Percentiles rank a stretch among this genome's conserved stretches.
Evolutionary conservation across 495 filamentous ascomycete genomes (phyloP).

Genomic region (Chaetomium cochliodes): DNA sequence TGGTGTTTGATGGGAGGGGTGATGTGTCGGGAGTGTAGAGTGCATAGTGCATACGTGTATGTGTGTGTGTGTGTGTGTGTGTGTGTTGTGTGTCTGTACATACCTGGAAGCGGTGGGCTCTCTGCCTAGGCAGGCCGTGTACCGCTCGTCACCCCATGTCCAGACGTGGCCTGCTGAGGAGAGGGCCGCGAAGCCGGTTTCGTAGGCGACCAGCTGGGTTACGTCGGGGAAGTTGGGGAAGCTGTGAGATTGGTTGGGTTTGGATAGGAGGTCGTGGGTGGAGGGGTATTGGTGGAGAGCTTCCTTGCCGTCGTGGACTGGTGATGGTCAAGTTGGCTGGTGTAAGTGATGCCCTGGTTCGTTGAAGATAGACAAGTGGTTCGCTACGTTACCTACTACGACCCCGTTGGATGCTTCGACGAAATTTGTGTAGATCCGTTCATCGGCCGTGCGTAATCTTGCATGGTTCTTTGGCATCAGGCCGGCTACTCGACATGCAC

Average conservation of each 20-base stretch:
- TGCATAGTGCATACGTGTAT: background rate
- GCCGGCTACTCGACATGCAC: slow-evolving; percentile 19
- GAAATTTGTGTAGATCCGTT: slow-evolving; percentile 16
- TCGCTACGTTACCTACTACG: slow-evolving; percentile 22
- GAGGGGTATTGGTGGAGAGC: slow-evolving; percentile 33
- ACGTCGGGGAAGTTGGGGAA: slow-evolving; percentile 25
- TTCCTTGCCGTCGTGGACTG: slow-evolving; percentile 28
- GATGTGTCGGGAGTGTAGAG: background rate
- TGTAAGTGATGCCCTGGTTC: background rate
- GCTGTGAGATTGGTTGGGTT: slow-evolving; percentile 11
- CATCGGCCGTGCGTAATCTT: slow-evolving; percentile 16
- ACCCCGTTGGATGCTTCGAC: slow-evolving; percentile 33
- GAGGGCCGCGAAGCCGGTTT: slow-evolving; percentile 54
- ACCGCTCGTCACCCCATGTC: slow-evolving; percentile 62
- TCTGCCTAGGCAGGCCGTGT: slow-evolving; percentile 50
- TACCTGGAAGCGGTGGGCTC: slow-evolving; percentile 29
- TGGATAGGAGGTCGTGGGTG: slow-evolving; percentile 18
- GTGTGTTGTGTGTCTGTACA: background rate
- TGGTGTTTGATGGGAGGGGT: background rate
- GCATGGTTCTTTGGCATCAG: slow-evolving; percentile 19
- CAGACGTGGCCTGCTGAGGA: slow-evolving; percentile 49
- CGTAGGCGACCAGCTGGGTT: slow-evolving; percentile 50
- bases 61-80: background rate
- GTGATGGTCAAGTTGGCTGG: background rate
- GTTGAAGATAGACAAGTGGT: background rate